A percentile compares a stretch with the other conserved stretches of the same genome.
Evolutionary conservation across 2,329 filamentous ascomycete genomes (phyloP).

Genomic region (Furcasterigmium sp.): DNA sequence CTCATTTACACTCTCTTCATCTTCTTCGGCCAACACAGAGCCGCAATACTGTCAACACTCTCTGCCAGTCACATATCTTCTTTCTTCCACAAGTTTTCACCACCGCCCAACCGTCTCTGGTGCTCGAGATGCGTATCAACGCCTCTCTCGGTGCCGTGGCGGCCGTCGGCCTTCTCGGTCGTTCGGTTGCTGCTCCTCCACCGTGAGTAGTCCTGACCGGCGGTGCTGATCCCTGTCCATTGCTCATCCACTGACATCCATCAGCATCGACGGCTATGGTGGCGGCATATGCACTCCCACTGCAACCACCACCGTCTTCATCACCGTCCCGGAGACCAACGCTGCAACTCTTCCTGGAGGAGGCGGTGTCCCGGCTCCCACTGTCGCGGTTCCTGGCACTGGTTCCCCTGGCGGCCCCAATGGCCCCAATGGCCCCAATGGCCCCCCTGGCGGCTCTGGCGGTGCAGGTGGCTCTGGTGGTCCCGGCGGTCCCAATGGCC

Average conservation of each 20-base stretch:
- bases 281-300: slow-evolving; percentile 27
- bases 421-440: not conserved
- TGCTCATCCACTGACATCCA: not conserved
- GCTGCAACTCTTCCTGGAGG: slow-evolving; percentile 8
- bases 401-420: slow-evolving; percentile 7
- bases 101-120: slow-evolving; percentile 12
- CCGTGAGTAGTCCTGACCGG: slow-evolving; percentile 23
- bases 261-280: slow-evolving; percentile 6
- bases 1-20: slow-evolving; percentile 3
- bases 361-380: slow-evolving; percentile 7
- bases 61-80: too few species aligned
- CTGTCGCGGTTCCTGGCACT: slow-evolving; percentile 7
- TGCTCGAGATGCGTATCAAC: slow-evolving; percentile 30
- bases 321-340: slow-evolving; percentile 36
- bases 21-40: too few species aligned
- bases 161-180: slow-evolving; percentile 26
- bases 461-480: slow-evolving; percentile 8
- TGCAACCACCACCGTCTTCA: slow-evolving; percentile 38
- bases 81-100: too few species aligned
- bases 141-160: slow-evolving; percentile 27
- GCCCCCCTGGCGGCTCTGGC: slow-evolving; percentile 3
- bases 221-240: not conserved
- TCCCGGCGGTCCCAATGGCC: not conserved
- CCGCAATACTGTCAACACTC: not conserved
- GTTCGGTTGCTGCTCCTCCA: slow-evolving; percentile 24